Conservation (phyloP, 352 stramenopile genomes). For the Albugo candida region DNA sequence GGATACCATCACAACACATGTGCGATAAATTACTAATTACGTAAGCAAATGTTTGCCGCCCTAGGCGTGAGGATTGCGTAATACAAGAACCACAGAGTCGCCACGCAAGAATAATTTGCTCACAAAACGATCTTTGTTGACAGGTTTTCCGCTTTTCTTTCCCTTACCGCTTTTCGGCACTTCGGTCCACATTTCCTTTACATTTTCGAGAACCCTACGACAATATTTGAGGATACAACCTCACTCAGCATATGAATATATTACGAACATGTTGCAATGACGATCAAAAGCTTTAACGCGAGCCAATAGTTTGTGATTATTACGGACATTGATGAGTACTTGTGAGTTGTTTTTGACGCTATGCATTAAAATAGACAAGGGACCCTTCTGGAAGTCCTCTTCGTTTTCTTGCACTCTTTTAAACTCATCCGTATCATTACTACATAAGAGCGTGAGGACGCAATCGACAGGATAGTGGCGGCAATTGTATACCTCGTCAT, state of each 20-base stretch:
- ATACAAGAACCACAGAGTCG: constrained; percentile 98
- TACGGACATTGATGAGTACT: constrained; percentile 98
- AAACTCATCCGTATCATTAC: constrained; percentile 27
- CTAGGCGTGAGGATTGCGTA: constrained; percentile 90
- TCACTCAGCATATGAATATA: neutral
- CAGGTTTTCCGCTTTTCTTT: constrained; percentile 87
- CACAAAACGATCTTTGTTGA: constrained; percentile 98
- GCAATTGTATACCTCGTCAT: too few relatives aligned
- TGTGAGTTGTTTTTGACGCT: constrained; percentile 96
- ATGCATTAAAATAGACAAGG: constrained; percentile 94
- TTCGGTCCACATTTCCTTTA: constrained; percentile 99
- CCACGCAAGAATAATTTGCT: constrained; percentile 99
- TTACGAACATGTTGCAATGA: constrained; percentile 98
- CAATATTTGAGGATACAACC: neutral
- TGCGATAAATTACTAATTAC: neutral
- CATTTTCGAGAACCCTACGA: constrained; percentile 93
- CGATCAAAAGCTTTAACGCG: constrained; percentile 99
- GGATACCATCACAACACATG: too few relatives aligned
- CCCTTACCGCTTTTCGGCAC: constrained; percentile 92
- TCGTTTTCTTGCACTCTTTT: constrained; percentile 79
- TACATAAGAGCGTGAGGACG: neutral
- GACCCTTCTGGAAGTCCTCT: constrained; percentile 91
- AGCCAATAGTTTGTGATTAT: constrained; percentile 99
- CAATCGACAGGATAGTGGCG: neutral
- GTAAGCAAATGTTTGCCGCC: constrained; percentile 7